These are phyloP conservation scores for Neurospora tetraspora DNA, from an alignment of 495 filamentous ascomycete species.

Conservation along the genomic window DNA sequence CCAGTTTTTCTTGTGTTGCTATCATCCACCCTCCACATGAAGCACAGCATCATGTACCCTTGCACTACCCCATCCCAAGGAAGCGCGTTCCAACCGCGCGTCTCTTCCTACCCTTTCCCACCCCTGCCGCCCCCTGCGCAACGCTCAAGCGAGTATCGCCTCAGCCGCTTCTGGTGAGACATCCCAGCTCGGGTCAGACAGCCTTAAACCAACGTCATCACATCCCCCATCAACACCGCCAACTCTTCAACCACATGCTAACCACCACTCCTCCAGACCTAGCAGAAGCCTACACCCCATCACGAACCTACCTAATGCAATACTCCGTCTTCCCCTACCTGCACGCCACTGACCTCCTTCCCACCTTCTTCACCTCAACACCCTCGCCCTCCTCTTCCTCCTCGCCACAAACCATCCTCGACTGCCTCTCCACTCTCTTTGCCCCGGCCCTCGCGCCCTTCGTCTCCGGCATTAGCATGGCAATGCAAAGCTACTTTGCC, in stretches of 20 bases:
- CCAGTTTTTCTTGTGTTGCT: neutral
- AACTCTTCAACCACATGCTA: conserved; percentile 15
- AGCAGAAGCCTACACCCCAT: neutral
- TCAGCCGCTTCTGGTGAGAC: neutral
- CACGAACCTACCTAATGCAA: conserved; percentile 13
- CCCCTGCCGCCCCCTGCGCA: neutral
- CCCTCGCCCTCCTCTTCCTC: conserved; percentile 16
- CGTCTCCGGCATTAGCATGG: conserved; percentile 23
- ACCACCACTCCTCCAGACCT: neutral
- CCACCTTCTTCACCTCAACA: conserved; percentile 25
- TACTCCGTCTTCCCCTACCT: conserved; percentile 27
- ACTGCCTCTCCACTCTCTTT: conserved; percentile 22
- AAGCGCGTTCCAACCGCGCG: neutral
- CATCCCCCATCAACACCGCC: conserved; percentile 1
- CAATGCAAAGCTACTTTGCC: conserved; percentile 32
- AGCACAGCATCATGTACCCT: neutral
- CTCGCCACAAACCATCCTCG: conserved; percentile 6
- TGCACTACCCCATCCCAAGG: neutral
- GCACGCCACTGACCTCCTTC: conserved; percentile 25
- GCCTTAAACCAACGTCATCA: neutral
- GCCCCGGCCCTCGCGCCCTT: conserved; percentile 23
- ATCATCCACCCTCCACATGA: neutral
- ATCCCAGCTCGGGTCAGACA: neutral
- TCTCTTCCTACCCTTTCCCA: neutral
- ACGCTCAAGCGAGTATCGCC: neutral